Evolutionary conservation across 495 filamentous ascomycete genomes (phyloP).

Genomic region (Neurospora discreta): DNA sequence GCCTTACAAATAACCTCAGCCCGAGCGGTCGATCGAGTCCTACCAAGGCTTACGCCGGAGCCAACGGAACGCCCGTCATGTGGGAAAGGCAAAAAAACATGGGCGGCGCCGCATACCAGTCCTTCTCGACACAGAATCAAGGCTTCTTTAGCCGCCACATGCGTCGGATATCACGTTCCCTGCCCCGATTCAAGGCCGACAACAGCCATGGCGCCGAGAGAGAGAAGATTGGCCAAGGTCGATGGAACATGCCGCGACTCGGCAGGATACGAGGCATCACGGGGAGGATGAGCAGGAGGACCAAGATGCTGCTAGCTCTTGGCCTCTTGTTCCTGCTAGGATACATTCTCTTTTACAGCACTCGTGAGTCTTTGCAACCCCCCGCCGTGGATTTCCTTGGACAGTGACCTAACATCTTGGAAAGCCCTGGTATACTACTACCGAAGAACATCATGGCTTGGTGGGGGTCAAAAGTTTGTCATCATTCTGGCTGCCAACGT

Average conservation of each 20-base stretch:
- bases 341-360: slow-evolving; percentile 54
- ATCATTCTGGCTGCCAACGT: slow-evolving; percentile 90
- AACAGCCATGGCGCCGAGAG: slow-evolving; percentile 53
- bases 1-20: slow-evolving; percentile 44
- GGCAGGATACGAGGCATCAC: slow-evolving; percentile 26
- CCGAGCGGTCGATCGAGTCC: slow-evolving; percentile 62
- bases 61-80: slow-evolving; percentile 49
- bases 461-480: slow-evolving; percentile 83
- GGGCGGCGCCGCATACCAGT: slow-evolving; percentile 59
- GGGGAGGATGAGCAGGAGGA: slow-evolving; percentile 32
- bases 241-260: slow-evolving; percentile 29
- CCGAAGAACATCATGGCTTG: slow-evolving; percentile 41
- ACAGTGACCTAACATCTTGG: neutral
- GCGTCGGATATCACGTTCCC: slow-evolving; percentile 57
- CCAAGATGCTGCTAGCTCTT: slow-evolving; percentile 50
- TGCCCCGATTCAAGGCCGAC: slow-evolving; percentile 54
- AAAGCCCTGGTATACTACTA: slow-evolving; percentile 37
- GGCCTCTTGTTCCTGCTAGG: slow-evolving; percentile 48
- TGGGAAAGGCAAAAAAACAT: slow-evolving; percentile 71
- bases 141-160: slow-evolving; percentile 77
- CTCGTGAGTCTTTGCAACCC: slow-evolving; percentile 44
- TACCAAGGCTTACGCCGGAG: slow-evolving; percentile 33
- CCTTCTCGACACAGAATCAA: slow-evolving; percentile 66
- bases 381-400: neutral
- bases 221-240: slow-evolving; percentile 53